Conservation (phyloP, 176 grass and related monocot species). For the Hordeum vulgare region MorexV3_pseudomolecules_assembly NC_058519.1:607314493-607314992, state of each 20-base stretch:
- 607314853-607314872: slow-evolving; percentile 1
- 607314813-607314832: not conserved
- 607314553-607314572: not conserved
- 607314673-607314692: not conserved
- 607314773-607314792: not conserved
- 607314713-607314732: not conserved
- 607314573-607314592: not conserved
- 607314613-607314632: slow-evolving; percentile 38
- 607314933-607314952: not conserved
- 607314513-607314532: not conserved
- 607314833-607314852: not conserved
- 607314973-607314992: not conserved
- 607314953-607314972: not conserved
- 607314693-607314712: slow-evolving; percentile 38
- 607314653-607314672: slow-evolving; percentile 10
- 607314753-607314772: not conserved
- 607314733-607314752: not conserved
- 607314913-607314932: not conserved
- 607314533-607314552: not conserved
- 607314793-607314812: not conserved
- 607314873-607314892: not conserved
- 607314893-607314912: not conserved
- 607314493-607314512: too few species aligned
- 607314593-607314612: slow-evolving; percentile 22
- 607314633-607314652: slow-evolving; percentile 41